These are phyloP conservation scores for Leucoagaricus sp. DNA, from an alignment of 1,284 basidiomycete genomes.

Conservation along the genomic window DNA sequence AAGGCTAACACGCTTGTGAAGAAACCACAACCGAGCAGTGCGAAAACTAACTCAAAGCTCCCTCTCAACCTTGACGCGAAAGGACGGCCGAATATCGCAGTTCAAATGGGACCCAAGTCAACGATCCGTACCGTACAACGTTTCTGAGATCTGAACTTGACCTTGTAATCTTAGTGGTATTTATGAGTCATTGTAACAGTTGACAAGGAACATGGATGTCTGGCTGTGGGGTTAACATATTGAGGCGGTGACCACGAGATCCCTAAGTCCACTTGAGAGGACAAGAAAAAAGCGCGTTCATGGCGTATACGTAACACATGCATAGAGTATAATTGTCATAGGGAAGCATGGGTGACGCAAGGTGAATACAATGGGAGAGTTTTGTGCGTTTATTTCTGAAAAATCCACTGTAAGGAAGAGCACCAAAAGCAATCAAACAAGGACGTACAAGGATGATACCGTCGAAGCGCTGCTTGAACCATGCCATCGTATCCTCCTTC, in stretches of 20 bases:
- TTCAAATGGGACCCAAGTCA: slow-evolving; percentile 28
- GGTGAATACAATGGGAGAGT: slow-evolving; percentile 19
- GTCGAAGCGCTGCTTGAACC: slow-evolving; percentile 99
- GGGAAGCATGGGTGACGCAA: slow-evolving; percentile 22
- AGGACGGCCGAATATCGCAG: slow-evolving; percentile 24
- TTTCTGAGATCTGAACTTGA: not conserved
- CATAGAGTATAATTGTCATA: slow-evolving; percentile 33
- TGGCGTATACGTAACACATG: slow-evolving; percentile 19
- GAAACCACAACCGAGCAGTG: slow-evolving; percentile 25
- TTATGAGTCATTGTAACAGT: slow-evolving; percentile 1
- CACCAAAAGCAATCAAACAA: slow-evolving; percentile 49
- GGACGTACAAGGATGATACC: slow-evolving; percentile 86
- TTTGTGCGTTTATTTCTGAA: slow-evolving; percentile 39
- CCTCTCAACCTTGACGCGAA: slow-evolving; percentile 27
- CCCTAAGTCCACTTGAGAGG: not conserved
- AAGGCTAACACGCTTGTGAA: slow-evolving; percentile 22
- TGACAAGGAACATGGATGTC: not conserved
- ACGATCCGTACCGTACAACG: slow-evolving; percentile 19
- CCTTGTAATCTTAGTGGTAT: not conserved
- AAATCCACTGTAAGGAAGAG: slow-evolving; percentile 17
- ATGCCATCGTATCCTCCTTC: slow-evolving; percentile 93
- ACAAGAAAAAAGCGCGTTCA: slow-evolving; percentile 10
- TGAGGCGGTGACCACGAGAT: not conserved
- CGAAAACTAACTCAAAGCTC: slow-evolving; percentile 18
- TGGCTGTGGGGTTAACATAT: not conserved